Base-by-base conservation (phyloP, 1,139 yeast species). In the Taiozyma sp. region DNA sequence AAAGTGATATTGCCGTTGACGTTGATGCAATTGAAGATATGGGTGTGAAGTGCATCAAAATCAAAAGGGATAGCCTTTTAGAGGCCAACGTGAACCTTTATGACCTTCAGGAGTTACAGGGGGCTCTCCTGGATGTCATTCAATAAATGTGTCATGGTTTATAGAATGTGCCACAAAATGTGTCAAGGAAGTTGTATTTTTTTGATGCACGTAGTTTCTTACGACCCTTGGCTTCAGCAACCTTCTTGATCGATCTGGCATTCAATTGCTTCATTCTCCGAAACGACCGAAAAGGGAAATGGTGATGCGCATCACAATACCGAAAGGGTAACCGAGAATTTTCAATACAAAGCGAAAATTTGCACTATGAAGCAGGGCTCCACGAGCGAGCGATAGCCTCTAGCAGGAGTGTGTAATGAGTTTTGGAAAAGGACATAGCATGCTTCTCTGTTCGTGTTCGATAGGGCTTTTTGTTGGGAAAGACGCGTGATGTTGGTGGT, bases 171-270 rank as follows among this genome's bases (percentile, higher is more conserved):
- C 34, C 30, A 5, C 10, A 19, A 9, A 37, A 19, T 37, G 24
- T 37, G n/a, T 19, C 41, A 37, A 19, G 24, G 19, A 16, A 16
- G 19, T 16, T 16, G 19, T 16, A 16, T 16, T 16, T 16, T 16
- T 16, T 16, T 16, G 19, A 76, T 7, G 98, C 96, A 71, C 97
- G 84, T 89, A 88, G 80, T 79, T 88, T 88, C 84, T 93, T 93
- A 70, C 99, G 84, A 16, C 96, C 98, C 67, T 89, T 86, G 7
- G 99, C 99, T 71, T 93, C 99, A 56, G 89, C 80, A 19, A 93
- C 97, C 80, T 95, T 93, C 80, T 93, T 93, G 65, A 93, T 91
- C 14, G 99, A 99, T 68, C 99, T 83, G 11, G 99, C 97, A 70
- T 93, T 93, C 68, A 95, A 73, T 56, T 93, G 91, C 68, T 80